Percentiles rank a stretch among this genome's conserved stretches.
phyloP scores from a whole-genome alignment of 2,329 filamentous ascomycete genomes.

The Xylaria sp. region DNA sequence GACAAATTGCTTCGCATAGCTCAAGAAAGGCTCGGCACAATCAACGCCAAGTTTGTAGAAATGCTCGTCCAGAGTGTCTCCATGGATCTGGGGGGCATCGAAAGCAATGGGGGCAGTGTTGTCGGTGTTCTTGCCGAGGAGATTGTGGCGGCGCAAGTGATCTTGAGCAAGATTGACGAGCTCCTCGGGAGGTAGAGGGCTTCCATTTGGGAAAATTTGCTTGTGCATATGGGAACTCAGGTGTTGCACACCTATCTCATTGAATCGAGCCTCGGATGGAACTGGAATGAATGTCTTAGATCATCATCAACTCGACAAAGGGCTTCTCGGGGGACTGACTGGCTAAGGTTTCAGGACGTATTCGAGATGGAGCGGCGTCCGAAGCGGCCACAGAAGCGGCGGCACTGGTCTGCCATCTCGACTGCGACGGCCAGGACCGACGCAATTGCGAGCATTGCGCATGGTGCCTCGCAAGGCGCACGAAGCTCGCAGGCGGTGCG shows the following conservation, averaged over 20 bases:
- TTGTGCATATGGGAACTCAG: slow-evolving; percentile 83
- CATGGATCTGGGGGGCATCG: slow-evolving; percentile 82
- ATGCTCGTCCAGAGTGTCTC: slow-evolving; percentile 88
- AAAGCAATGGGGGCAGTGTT: slow-evolving; percentile 80
- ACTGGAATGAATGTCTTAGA: slow-evolving; percentile 50
- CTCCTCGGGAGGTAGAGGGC: slow-evolving; percentile 69
- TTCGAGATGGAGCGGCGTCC: slow-evolving; percentile 31
- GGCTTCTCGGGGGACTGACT: slow-evolving; percentile 50
- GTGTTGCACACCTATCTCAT: slow-evolving; percentile 94
- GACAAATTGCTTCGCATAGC: slow-evolving; percentile 78
- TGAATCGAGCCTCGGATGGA: slow-evolving; percentile 75
- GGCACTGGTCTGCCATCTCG: slow-evolving; percentile 56
- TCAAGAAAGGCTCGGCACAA: slow-evolving; percentile 84
- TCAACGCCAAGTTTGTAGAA: slow-evolving; percentile 90
- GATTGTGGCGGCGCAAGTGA: slow-evolving; percentile 84
- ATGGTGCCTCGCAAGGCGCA: slow-evolving; percentile 62
- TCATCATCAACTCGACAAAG: slow-evolving; percentile 5
- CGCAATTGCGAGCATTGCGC: slow-evolving; percentile 52
- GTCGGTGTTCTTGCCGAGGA: slow-evolving; percentile 91
- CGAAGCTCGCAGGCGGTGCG: slow-evolving; percentile 58
- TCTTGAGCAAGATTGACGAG: slow-evolving; percentile 83
- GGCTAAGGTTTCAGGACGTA: slow-evolving; percentile 50
- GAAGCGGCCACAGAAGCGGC: slow-evolving; percentile 43
- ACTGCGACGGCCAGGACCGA: slow-evolving; percentile 49
- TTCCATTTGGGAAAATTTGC: slow-evolving; percentile 78